A percentile compares a stretch with the other conserved stretches of the same genome.
Evolutionary conservation across 2,329 filamentous ascomycete genomes (phyloP).

Genomic region (Cryphonectria naterciae): DNA sequence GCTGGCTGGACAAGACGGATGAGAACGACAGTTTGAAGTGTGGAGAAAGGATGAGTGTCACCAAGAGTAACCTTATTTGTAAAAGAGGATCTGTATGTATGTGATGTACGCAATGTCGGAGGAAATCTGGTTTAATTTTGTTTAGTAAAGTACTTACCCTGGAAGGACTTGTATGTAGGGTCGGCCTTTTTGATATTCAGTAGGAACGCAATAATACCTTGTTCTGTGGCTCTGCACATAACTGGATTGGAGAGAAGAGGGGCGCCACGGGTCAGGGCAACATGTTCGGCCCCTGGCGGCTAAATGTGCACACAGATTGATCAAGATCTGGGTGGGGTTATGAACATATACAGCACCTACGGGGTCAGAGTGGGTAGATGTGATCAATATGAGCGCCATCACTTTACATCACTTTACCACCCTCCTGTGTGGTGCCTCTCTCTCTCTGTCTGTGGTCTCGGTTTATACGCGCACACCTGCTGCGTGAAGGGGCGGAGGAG

Average conservation of each 20-base stretch:
- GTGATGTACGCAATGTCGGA: no score
- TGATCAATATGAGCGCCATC: not conserved
- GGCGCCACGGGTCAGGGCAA: not conserved
- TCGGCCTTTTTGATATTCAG: not conserved
- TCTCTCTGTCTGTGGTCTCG: no score
- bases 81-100: no score
- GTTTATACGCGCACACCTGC: no score
- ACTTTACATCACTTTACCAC: not conserved
- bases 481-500: not conserved
- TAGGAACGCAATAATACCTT: not conserved
- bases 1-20: conserved; percentile 23
- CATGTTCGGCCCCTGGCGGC: not conserved
- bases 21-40: not conserved
- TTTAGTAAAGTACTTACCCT: no score
- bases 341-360: not conserved
- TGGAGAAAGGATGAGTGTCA: not conserved
- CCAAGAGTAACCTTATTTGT: no score
- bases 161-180: not conserved
- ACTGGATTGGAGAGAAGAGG: not conserved
- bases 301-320: not conserved
- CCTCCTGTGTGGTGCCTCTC: no score
- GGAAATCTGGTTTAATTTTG: not conserved
- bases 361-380: no score
- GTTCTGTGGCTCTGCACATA: not conserved
- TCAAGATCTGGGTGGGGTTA: not conserved